These are phyloP conservation scores for Nakazawaea ishiwadae DNA, from an alignment of 805 yeast genomes.

Conservation along the genomic window DNA sequence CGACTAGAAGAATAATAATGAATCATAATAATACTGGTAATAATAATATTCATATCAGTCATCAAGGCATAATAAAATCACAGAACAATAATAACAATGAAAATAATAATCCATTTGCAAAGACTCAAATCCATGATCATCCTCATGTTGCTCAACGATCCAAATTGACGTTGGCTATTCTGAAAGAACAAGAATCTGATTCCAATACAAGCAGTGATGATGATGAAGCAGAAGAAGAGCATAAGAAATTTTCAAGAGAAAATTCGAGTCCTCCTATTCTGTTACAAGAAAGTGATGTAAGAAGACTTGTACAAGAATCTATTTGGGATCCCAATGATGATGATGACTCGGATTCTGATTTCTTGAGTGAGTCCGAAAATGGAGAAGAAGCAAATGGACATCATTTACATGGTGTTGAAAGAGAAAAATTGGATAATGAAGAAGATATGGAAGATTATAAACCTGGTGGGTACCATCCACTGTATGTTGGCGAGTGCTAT, in stretches of 20 bases:
- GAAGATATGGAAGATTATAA: slow-evolving; percentile 83
- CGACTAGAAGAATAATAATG: no score
- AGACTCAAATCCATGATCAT: slow-evolving; percentile 1
- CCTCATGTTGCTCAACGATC: slow-evolving; percentile 1
- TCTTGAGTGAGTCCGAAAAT: slow-evolving; percentile 1
- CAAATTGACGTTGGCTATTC: slow-evolving; percentile 9
- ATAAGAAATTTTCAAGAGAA: background rate
- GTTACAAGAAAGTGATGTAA: slow-evolving; percentile 6
- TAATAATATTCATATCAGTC: no score
- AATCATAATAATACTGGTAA: no score
- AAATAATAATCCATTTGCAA: slow-evolving; percentile 4
- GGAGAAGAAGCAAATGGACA: slow-evolving; percentile 9
- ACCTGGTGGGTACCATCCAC: slow-evolving; percentile 96
- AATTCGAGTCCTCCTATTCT: background rate
- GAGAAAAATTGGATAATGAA: slow-evolving; percentile 46
- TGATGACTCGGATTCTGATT: slow-evolving; percentile 2
- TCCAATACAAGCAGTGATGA: background rate
- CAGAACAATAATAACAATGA: background rate
- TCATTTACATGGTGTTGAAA: slow-evolving; percentile 6
- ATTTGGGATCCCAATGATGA: slow-evolving; percentile 9
- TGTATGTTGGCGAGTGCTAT: slow-evolving; percentile 79
- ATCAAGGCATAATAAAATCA: no score
- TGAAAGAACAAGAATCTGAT: slow-evolving; percentile 2
- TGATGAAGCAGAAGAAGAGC: background rate
- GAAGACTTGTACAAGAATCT: slow-evolving; percentile 5